Percentiles rank a stretch among this genome's conserved stretches.
These are phyloP conservation scores for Camillea tinctor DNA, from an alignment of 2,329 filamentous ascomycete species.

Conservation along the genomic window DNA sequence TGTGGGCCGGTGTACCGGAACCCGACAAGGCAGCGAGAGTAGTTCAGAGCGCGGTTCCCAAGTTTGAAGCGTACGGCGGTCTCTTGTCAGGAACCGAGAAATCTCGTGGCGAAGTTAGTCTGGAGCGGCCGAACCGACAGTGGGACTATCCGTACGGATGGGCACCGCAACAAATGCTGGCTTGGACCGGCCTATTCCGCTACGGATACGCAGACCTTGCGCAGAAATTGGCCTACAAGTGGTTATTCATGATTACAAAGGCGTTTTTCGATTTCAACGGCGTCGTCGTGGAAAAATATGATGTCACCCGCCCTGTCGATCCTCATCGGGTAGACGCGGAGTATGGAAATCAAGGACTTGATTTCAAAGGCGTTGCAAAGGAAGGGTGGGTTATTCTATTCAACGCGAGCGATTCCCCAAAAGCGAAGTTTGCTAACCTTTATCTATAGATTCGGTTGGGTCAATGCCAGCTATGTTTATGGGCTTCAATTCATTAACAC, in stretches of 20 bases:
- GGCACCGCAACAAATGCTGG: constrained; percentile 98
- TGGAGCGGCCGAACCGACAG: constrained; percentile 88
- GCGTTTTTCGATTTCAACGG: constrained; percentile 98
- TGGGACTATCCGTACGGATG: constrained; percentile 99
- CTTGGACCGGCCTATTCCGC: constrained; percentile 87
- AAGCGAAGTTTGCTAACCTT: constrained; percentile 7
- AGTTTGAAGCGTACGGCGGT: constrained; percentile 85
- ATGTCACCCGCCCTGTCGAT: constrained; percentile 86
- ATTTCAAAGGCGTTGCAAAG: constrained; percentile 93
- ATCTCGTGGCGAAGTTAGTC: constrained; percentile 75
- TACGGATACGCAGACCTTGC: constrained; percentile 92
- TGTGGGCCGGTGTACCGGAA: constrained; percentile 89
- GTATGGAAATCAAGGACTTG: constrained; percentile 93
- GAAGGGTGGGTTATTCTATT: constrained; percentile 75
- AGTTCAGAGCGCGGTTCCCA: constrained; percentile 77
- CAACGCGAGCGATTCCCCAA: not conserved
- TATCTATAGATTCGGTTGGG: constrained; percentile 83
- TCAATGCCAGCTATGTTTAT: constrained; percentile 96
- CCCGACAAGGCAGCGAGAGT: constrained; percentile 83
- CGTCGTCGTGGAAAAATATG: constrained; percentile 97
- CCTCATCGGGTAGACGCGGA: constrained; percentile 94
- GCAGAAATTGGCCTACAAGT: constrained; percentile 88
- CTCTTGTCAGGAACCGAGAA: constrained; percentile 86
- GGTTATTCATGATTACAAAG: constrained; percentile 98
- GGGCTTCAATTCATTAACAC: constrained; percentile 85